These are phyloP conservation scores for Solanum arcanum DNA, from an alignment of 257 asterid genomes.

Conservation along the genomic window DNA sequence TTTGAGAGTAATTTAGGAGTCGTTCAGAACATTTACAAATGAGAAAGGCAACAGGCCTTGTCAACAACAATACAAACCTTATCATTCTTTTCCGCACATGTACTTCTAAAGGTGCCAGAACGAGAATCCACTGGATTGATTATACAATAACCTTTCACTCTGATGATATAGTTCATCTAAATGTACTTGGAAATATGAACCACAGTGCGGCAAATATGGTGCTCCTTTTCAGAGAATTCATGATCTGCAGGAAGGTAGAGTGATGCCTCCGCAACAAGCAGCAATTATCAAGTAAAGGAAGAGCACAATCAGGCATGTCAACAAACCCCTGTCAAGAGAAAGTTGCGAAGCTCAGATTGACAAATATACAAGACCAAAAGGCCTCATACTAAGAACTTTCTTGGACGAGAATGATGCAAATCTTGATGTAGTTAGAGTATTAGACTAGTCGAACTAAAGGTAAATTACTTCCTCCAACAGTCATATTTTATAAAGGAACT, in stretches of 20 bases:
- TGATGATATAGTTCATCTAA: not conserved
- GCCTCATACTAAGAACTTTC: not conserved
- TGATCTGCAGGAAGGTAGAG: constrained; percentile 2
- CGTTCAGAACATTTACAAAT: not conserved
- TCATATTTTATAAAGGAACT: not conserved
- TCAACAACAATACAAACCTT: not conserved
- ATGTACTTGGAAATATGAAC: not conserved
- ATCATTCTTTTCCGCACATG: not conserved
- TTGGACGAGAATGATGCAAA: not conserved
- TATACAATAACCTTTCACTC: not conserved
- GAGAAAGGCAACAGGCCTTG: not conserved
- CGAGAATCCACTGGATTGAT: not conserved
- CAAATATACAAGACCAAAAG: not conserved
- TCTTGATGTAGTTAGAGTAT: not conserved
- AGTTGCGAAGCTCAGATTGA: not conserved
- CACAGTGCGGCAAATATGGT: not conserved
- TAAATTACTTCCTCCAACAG: not conserved
- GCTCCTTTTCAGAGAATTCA: not conserved
- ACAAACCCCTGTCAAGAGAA: not conserved
- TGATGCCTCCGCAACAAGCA: constrained; percentile 5
- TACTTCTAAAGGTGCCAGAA: not conserved
- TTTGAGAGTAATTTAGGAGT: not conserved
- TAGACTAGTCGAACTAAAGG: not conserved
- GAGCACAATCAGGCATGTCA: constrained; percentile 2
- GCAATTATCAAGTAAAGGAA: not conserved